Evolutionary conservation across 2,329 filamentous ascomycete genomes (phyloP), one percentile per base, ranked within the genome.

Genomic region (Thielaviopsis cerberus): DNA sequence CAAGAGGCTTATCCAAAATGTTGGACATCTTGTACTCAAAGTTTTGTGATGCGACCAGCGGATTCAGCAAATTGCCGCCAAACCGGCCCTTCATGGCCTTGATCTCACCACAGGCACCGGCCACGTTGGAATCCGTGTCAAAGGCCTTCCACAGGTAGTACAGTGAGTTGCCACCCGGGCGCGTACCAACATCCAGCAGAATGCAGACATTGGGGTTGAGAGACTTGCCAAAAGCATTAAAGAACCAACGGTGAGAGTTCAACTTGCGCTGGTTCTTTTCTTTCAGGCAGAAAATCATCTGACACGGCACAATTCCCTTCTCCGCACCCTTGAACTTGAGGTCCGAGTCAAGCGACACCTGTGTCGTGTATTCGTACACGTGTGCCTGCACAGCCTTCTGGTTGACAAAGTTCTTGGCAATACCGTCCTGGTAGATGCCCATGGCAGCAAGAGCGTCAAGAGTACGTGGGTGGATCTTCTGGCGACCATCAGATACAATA

Each of bases 21-120:
- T 98, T 98, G 48, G 89, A 95, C 88, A 98, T 96, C 71, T 98
- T 98, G 76, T 98, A 98, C 74, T 98, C 92, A 64, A 98, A 98
- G 69, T 98, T 98, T 66, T 98, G 92, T 52, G 89, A 94, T 0
- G 92, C 92, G 17, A 98, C 91, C 5, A 98, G 76, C 0, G 92
- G 92, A 66, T 98, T 98, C 52, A 98, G 74, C 17, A 98, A 76
- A 62, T 91, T 88, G 4, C 82, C 74, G 67, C 88, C 90, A 24
- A 79, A 82, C 63, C 84, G 88, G 7, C 92, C 92, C 69, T 96
- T 94, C 72, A 94, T 94, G 0, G 92, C 92, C 68, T 91, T 95
- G 70, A 98, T 98, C 70, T 98, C 92, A 63, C 92, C 92, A 63
- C 92, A 96, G 25, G 92, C 92, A 54, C 92, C 94, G 0, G 91